phyloP scores from a whole-genome alignment of 768 basidiomycete genomes.

The Tulasnella calospora region DNA sequence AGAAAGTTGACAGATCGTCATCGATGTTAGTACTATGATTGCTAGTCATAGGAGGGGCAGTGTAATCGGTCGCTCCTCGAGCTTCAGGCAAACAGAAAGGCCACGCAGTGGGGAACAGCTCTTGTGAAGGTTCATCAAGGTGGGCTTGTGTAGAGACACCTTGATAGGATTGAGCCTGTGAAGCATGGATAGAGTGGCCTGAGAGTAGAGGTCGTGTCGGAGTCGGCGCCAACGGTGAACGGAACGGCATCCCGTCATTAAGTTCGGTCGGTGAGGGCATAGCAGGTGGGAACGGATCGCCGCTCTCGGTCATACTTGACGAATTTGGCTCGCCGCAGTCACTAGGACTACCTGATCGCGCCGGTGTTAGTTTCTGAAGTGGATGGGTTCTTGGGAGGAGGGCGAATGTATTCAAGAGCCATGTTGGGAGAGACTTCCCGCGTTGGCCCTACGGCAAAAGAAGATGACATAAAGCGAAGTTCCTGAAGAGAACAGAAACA shows the following conservation, averaged over 20 bases:
- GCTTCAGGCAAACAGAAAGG: neutral
- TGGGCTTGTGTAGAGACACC: neutral
- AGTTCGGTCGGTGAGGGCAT: neutral
- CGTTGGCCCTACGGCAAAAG: neutral
- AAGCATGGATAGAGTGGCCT: neutral
- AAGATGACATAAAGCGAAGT: neutral
- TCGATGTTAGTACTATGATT: neutral
- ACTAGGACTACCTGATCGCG: neutral
- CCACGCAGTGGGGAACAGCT: neutral
- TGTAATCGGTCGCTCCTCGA: neutral
- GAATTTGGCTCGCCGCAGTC: neutral
- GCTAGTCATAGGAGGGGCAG: neutral
- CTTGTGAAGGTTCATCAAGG: neutral
- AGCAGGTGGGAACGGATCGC: neutral
- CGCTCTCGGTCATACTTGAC: neutral
- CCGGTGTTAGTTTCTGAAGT: neutral
- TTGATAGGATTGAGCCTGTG: neutral
- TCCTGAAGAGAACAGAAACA: neutral
- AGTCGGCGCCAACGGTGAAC: neutral
- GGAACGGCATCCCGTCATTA: neutral
- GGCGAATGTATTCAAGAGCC: neutral
- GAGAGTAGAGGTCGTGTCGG: neutral
- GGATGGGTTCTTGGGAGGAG: neutral
- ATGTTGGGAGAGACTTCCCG: neutral
- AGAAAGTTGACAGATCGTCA: neutral